Evolutionary conservation across 768 basidiomycete species (phyloP), one percentile per base, ranked within the genome.

Genomic region (Phaeotremella skinneri): DNA sequence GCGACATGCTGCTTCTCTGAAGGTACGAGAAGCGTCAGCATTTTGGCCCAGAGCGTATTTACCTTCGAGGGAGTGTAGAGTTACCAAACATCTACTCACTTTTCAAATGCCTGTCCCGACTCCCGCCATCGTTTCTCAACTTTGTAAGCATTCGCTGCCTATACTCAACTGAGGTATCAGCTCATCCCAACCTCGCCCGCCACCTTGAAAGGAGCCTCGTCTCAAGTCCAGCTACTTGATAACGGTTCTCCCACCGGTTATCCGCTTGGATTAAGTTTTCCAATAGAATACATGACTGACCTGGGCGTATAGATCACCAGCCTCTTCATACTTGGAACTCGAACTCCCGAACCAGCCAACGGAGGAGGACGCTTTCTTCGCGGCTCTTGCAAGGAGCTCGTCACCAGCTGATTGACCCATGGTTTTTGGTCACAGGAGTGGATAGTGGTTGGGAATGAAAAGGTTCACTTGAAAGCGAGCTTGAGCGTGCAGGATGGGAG

Each of bases 101-200:
- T 64, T 63, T 91, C 84, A 73, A 93, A 94, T 14, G 89, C 85
- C 78, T 93, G 89, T 2, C 96, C 96, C 0, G 91, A 89, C 63
- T 91, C 89, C 75, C 86, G 88, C 81, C 91, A 97, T 57, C 83
- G 81, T 76, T 92, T 91, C 75, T 97, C 93, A 59, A 96, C 81
- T 72, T 81, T 80, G 77, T 88, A 96, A 23, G 86, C 80, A 78
- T 96, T 97, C 53, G 90, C 94, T 14, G 94, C 92, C 75, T 93
- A 88, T 72, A 90, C 23, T 21, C 3, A 17, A 43, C 14, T 20
- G 20, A 17, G n/a, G n/a, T n/a, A n/a, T n/a, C n/a, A n/a, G n/a
- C n/a, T n/a, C n/a, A n/a, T n/a, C n/a, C n/a, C n/a, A n/a, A n/a
- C n/a, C n/a, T n/a, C n/a, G n/a, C n/a, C n/a, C n/a, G n/a, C n/a